Conservation (phyloP, 768 basidiomycete genomes). For the Trichaptum fuscoviolaceum region DNA sequence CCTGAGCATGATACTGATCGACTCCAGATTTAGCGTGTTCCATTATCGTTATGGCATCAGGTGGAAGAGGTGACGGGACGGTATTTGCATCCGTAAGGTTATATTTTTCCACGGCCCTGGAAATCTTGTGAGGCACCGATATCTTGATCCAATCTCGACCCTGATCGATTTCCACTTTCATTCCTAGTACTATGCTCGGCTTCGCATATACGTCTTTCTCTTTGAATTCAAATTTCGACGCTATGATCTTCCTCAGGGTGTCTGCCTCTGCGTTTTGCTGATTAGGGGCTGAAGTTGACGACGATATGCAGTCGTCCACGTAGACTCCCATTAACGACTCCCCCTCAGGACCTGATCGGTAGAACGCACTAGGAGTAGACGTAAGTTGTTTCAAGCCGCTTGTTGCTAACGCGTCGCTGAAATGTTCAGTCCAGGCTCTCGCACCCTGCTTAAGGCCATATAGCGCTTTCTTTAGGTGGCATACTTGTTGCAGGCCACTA, state of each 20-base stretch:
- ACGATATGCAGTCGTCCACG: background rate
- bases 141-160: background rate
- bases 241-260: background rate
- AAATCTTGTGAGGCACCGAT: background rate
- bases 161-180: slow-evolving; percentile 2
- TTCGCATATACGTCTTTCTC: slow-evolving; percentile 4
- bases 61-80: slow-evolving; percentile 1
- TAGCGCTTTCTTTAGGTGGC: background rate
- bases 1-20: slow-evolving; percentile 6
- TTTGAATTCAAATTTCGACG: background rate
- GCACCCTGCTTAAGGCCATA: background rate
- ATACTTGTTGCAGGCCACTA: background rate
- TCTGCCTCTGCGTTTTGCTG: background rate
- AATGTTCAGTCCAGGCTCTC: background rate
- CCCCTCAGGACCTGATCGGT: background rate
- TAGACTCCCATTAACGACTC: background rate
- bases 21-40: slow-evolving; percentile 4
- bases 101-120: background rate
- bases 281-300: background rate
- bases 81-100: background rate
- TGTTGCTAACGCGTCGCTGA: background rate
- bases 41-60: background rate
- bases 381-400: background rate
- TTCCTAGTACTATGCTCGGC: slow-evolving; percentile 10
- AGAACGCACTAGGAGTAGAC: background rate